Conservation (phyloP, 768 basidiomycete species). For the Suillus decipiens region DNA sequence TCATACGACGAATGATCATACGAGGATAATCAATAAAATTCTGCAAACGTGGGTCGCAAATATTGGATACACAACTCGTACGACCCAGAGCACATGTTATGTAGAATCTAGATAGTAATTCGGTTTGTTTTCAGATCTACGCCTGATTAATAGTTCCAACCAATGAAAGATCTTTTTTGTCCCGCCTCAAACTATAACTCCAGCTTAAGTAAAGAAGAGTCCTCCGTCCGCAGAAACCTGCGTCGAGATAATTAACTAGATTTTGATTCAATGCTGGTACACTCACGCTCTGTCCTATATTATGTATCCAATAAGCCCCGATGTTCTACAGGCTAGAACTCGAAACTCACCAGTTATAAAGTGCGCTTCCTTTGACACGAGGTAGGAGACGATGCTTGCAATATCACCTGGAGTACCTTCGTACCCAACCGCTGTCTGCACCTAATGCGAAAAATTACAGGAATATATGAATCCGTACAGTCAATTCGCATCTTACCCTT, state of each 20-base stretch:
- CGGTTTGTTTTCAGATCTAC: not conserved
- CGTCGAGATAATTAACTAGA: not conserved
- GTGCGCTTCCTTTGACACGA: conserved; percentile 31
- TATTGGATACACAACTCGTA: not conserved
- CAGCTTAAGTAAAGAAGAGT: not conserved
- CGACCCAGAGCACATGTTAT: not conserved
- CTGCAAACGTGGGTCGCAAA: not conserved
- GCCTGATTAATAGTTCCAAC: not conserved
- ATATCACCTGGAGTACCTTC: conserved; percentile 22
- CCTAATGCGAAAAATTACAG: not conserved
- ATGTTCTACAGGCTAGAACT: not conserved
- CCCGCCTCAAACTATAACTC: not conserved
- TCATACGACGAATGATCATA: conserved; percentile 2
- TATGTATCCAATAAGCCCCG: not conserved
- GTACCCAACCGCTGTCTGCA: conserved; percentile 12
- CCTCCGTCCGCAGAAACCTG: not conserved
- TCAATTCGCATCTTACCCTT: not conserved
- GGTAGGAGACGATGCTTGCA: conserved; percentile 30
- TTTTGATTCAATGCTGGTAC: not conserved
- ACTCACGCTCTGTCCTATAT: not conserved
- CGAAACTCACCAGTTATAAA: conserved; percentile 30
- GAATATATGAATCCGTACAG: not conserved
- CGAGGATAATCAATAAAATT: not conserved
- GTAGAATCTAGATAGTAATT: not conserved
- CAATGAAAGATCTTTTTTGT: not conserved